Evolutionary conservation across 805 yeast species (phyloP).

Genomic region (Schwanniomyces polymorphus): DNA sequence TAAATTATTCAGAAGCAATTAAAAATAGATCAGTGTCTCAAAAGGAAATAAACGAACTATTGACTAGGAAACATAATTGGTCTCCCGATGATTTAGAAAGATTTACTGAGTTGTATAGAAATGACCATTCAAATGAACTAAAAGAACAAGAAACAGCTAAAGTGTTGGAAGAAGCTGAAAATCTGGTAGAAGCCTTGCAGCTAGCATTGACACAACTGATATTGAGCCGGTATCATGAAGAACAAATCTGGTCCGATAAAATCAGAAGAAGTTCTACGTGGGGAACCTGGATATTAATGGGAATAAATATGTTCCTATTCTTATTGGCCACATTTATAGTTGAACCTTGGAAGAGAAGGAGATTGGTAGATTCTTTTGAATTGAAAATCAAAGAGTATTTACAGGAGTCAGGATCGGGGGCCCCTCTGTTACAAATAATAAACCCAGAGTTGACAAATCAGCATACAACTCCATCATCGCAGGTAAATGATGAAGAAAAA

Average conservation of each 20-base stretch:
- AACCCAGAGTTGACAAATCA: background rate
- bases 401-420: constrained; percentile 4
- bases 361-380: constrained; percentile 82
- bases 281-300: constrained; percentile 94
- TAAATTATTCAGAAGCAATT: constrained; percentile 58
- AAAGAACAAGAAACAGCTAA: constrained; percentile 52
- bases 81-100: constrained; percentile 71
- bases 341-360: constrained; percentile 91
- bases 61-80: constrained; percentile 88
- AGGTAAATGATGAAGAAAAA: background rate
- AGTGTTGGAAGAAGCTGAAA: constrained; percentile 55
- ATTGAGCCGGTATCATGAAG: constrained; percentile 89
- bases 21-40: constrained; percentile 69
- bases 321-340: constrained; percentile 79
- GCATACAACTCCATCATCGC: background rate
- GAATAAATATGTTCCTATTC: constrained; percentile 75
- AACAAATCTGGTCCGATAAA: constrained; percentile 97
- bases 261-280: constrained; percentile 92
- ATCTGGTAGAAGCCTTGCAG: constrained; percentile 65
- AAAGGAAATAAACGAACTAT: constrained; percentile 78
- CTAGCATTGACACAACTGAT: constrained; percentile 72
- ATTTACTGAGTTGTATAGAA: constrained; percentile 77
- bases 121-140: constrained; percentile 74
- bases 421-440: background rate
- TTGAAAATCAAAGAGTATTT: constrained; percentile 59